Evolutionary conservation across 768 basidiomycete genomes (phyloP), one percentile per base, ranked within the genome.

Genomic region (Termitomyces bulborhizus): DNA sequence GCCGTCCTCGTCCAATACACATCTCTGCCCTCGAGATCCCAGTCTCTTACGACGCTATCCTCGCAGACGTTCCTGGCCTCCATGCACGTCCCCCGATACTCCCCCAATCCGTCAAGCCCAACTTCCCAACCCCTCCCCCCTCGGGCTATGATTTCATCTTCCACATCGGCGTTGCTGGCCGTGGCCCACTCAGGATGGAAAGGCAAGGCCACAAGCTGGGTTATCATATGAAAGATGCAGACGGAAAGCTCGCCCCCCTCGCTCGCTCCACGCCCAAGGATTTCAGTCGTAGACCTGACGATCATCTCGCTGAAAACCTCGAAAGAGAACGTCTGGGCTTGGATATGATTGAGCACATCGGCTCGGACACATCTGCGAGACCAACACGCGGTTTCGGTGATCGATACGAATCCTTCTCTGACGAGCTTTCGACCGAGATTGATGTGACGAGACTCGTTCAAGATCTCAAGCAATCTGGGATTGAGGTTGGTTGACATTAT

Each of bases 141-240:
- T 70, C 69, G 49, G 84, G 83, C 12, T 88, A 82, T 61, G 86
- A 88, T 63, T 80, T 88, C 61, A 78, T 88, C 51, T 79, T 88
- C 61, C 86, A 88, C 61, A 74, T 88, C 29, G 86, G 86, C 3
- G 81, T 85, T 18, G 85, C 84, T 5, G 80, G 82, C 15, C 75
- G 83, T 12, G 86, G 86, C 0, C 76, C 80, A 0, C 62, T 87
- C 51, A 73, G 83, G 21, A 76, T 88, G 74, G 86, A 88, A 65
- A 74, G 79, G 58, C 63, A 77, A n/a, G 78, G 79, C 0, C 86
- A 88, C 65, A 86, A 86, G 63, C 70, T 80, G 18, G 84, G 85
- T 6, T 88, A 87, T 65, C 74, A 79, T 44, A 84, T 84, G 80
- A 84, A 83, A 64, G 86, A 87, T 59, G 82, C 79, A 8, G 73